phyloP scores from a whole-genome alignment of 1,139 yeast species.

The Taphrina deformans region DNA sequence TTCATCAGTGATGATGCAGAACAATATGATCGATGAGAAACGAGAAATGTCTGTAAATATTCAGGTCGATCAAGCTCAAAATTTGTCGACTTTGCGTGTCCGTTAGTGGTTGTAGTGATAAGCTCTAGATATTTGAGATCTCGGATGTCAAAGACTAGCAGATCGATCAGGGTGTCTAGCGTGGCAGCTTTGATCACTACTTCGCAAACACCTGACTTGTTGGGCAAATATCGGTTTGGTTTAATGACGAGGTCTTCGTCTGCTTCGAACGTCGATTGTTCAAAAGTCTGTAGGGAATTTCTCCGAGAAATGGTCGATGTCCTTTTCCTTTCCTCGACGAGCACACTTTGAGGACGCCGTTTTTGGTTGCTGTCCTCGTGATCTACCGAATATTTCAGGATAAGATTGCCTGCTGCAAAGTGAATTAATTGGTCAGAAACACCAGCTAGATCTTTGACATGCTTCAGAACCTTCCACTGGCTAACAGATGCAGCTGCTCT shows the following conservation, averaged over 20 bases:
- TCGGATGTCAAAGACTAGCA: constrained; percentile 61
- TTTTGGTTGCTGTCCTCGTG: constrained; percentile 40
- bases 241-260: constrained; percentile 25
- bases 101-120: neutral
- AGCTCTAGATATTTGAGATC: constrained; percentile 56
- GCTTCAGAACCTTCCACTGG: constrained; percentile 54
- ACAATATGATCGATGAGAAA: constrained; percentile 25
- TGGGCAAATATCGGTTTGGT: neutral
- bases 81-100: neutral
- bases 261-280: neutral
- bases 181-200: constrained; percentile 57
- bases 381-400: constrained; percentile 55
- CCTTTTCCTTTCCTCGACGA: constrained; percentile 20
- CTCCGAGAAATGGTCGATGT: constrained; percentile 25
- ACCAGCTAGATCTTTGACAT: constrained; percentile 61
- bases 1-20: neutral
- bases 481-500: constrained; percentile 48
- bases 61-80: constrained; percentile 17
- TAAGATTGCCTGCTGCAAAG: constrained; percentile 46
- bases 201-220: neutral
- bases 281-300: neutral
- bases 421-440: constrained; percentile 55
- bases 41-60: constrained; percentile 1
- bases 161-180: constrained; percentile 60
- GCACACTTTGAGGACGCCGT: constrained; percentile 25